Percentiles rank a stretch among this genome's conserved stretches.
These are phyloP conservation scores for Ogataea saltuana DNA, from an alignment of 805 yeast species.

Conservation along the genomic window DNA sequence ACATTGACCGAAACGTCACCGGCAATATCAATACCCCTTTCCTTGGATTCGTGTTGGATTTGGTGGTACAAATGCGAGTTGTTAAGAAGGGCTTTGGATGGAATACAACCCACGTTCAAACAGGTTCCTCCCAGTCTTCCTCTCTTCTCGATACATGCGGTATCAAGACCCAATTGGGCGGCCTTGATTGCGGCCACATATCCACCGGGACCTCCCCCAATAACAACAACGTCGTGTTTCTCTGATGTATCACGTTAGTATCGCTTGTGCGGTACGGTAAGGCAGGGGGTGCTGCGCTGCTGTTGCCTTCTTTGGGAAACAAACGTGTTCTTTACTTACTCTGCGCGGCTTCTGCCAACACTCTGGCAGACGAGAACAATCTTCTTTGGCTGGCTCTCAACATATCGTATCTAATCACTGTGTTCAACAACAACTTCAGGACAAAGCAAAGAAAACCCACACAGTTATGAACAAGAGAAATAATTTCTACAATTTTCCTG, in stretches of 20 bases:
- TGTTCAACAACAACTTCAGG: neutral
- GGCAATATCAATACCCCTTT: conserved; percentile 84
- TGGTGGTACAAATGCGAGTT: conserved; percentile 92
- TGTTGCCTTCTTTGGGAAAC: too few species aligned
- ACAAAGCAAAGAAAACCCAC: neutral
- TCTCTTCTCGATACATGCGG: conserved; percentile 97
- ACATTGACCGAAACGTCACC: conserved; percentile 75
- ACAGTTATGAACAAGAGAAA: neutral
- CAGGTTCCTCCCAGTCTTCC: conserved; percentile 98
- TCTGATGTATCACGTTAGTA: conserved; percentile 25
- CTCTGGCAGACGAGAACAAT: conserved; percentile 35
- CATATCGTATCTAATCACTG: conserved; percentile 23
- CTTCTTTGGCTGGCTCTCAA: conserved; percentile 34
- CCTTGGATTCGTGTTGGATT: conserved; percentile 77
- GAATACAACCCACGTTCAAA: conserved; percentile 98
- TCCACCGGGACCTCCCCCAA: conserved; percentile 99
- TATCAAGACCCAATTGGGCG: conserved; percentile 91
- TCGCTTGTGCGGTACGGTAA: neutral
- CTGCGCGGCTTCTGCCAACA: conserved; percentile 30
- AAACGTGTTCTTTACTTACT: conserved; percentile 29
- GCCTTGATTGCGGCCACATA: conserved; percentile 98
- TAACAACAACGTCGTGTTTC: conserved; percentile 87
- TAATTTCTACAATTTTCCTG: too few species aligned
- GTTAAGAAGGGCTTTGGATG: conserved; percentile 93
- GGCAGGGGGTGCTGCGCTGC: too few species aligned